phyloP scores from a whole-genome alignment of 495 filamentous ascomycete genomes.

The Coniosporium apollinis region DNA sequence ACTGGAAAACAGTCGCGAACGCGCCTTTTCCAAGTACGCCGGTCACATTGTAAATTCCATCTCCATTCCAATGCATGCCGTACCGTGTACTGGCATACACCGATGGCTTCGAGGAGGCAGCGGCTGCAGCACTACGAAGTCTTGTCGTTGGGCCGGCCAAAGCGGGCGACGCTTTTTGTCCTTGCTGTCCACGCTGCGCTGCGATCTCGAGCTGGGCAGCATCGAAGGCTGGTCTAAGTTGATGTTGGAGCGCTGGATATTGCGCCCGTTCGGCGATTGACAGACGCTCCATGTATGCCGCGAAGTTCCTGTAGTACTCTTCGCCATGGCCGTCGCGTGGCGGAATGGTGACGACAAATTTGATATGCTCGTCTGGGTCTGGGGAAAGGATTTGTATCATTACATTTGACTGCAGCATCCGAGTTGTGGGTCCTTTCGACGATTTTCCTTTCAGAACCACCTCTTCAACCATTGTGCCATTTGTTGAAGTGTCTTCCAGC shows the following conservation, averaged over 20 bases:
- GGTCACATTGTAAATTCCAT: slow-evolving; percentile 63
- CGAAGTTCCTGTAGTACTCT: slow-evolving; percentile 43
- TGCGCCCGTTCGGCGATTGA: slow-evolving; percentile 4
- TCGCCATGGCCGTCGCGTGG: slow-evolving; percentile 40
- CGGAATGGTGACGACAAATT: slow-evolving; percentile 78
- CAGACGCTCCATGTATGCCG: slow-evolving; percentile 27
- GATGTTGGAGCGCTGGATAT: background rate
- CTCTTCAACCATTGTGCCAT: slow-evolving; percentile 75
- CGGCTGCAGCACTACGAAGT: no score
- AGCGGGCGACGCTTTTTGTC: background rate
- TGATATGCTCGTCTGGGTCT: slow-evolving; percentile 29
- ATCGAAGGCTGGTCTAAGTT: background rate
- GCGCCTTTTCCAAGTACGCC: slow-evolving; percentile 76
- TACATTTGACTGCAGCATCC: slow-evolving; percentile 55
- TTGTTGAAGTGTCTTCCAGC: slow-evolving; percentile 83
- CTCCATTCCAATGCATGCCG: slow-evolving; percentile 66
- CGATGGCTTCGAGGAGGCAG: slow-evolving; percentile 19
- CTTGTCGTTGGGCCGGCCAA: background rate
- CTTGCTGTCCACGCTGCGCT: background rate
- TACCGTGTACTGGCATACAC: slow-evolving; percentile 24
- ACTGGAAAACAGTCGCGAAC: slow-evolving; percentile 80
- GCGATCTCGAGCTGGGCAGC: slow-evolving; percentile 1
- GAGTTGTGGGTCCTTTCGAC: slow-evolving; percentile 22
- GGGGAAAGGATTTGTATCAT: slow-evolving; percentile 50
- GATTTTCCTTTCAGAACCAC: slow-evolving; percentile 34